Percentiles rank a stretch among this genome's conserved stretches.
Conservation (phyloP, 768 basidiomycete genomes). For the Boletus vermiculosoides region DNA sequence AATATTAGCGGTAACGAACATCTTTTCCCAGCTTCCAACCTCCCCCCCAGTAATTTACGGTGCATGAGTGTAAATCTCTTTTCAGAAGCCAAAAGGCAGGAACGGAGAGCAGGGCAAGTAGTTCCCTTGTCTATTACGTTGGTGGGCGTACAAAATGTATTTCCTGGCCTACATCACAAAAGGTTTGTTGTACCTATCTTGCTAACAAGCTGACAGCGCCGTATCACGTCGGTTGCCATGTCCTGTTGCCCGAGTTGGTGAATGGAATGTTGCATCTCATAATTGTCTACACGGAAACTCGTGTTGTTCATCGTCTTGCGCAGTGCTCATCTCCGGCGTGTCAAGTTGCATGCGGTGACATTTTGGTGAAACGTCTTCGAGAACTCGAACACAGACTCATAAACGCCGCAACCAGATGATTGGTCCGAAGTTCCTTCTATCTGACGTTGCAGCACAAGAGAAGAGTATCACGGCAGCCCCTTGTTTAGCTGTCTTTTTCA, state of each 20-base stretch:
- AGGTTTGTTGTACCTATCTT: constrained; percentile 30
- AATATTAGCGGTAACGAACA: constrained; percentile 4
- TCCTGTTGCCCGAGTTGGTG: constrained; percentile 21
- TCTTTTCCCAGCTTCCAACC: constrained; percentile 43
- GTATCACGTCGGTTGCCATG: constrained; percentile 19
- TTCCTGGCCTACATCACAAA: constrained; percentile 17
- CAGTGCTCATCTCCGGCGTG: constrained; percentile 28
- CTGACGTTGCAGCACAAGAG: constrained; percentile 26
- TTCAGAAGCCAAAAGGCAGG: constrained; percentile 16
- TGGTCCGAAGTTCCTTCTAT: constrained; percentile 28
- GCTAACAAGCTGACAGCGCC: constrained; percentile 26
- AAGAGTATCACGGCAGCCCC: constrained; percentile 27
- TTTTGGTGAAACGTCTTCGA: constrained; percentile 32
- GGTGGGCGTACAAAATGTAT: constrained; percentile 28
- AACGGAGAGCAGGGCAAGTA: constrained; percentile 26
- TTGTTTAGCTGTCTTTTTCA: constrained; percentile 22
- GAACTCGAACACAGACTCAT: constrained; percentile 23
- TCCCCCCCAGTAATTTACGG: constrained; percentile 39
- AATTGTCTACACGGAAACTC: constrained; percentile 13
- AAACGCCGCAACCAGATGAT: constrained; percentile 29
- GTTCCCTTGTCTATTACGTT: constrained; percentile 23
- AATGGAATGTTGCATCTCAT: constrained; percentile 21
- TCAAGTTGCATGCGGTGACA: constrained; percentile 19
- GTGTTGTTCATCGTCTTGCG: constrained; percentile 16
- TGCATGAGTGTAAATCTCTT: constrained; percentile 10